Evolutionary conservation across 768 basidiomycete genomes (phyloP), one percentile per base, ranked within the genome.

Genomic region (Pleurotus cornucopiae): DNA sequence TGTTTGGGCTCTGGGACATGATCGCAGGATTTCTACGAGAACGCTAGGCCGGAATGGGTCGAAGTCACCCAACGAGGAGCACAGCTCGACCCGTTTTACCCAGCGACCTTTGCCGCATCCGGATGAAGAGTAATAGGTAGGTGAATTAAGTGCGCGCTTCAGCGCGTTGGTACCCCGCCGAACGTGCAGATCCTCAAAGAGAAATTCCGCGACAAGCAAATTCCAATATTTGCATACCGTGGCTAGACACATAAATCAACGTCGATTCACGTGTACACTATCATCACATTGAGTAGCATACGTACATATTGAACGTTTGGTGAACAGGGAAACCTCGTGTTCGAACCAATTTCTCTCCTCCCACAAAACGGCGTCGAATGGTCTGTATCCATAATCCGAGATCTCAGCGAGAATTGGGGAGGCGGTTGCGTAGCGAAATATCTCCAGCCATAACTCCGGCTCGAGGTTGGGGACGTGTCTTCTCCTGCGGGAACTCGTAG

Each of bases 361-460:
- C 46, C 46, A 47, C 5, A 47, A 23, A 6, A 47, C 46, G 14
- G 46, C 46, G 23, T 16, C 21, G 21, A 47, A 47, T 13, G 46
- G 46, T 14, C 21, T 20, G 21, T 47, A 47, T 9, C 18, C 23
- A 23, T 47, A 25, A 5, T 47, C 46, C 23, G 46, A 47, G 16
- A 47, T 20, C 23, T 47, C 46, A 14, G 21, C 46, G 7, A 47
- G 46, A 14, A 47, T 47, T 7, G 54, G 43, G 1, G 39, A 43
- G 20, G 41, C 54, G 21, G 54, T 55, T 5, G 54, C 54, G n/a
- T 16, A 45, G 26, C 39, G 39, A 18, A 55, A 55, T 3, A 55
- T 55, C 18, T 44, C 18, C 7, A 44, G 14, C 54, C 54, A 55
- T 55, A 55, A 5, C 26, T 55, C 54, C 4, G 54, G 54, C 16